Percentiles rank a stretch among this genome's conserved stretches.
These are phyloP conservation scores for Yamadazyma jaroonii DNA, from an alignment of 1,139 yeast species.

Conservation along the genomic window DNA sequence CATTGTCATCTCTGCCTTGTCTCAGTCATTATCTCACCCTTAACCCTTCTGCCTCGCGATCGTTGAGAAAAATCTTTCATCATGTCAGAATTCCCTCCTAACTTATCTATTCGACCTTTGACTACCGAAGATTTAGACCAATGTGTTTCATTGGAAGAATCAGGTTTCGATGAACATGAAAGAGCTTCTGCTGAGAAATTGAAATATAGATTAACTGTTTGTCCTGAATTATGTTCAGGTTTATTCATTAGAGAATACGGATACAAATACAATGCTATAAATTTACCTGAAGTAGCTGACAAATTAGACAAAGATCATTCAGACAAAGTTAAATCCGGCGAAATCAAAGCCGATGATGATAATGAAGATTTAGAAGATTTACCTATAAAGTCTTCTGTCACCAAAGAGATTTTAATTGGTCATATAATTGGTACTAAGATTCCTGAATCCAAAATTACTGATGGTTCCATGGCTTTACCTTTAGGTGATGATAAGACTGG, in stretches of 20 bases:
- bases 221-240: constrained; percentile 92
- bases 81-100: constrained; percentile 46
- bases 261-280: constrained; percentile 41
- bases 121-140: constrained; percentile 65
- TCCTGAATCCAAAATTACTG: constrained; percentile 49
- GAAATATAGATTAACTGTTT: constrained; percentile 66
- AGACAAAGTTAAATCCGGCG: constrained; percentile 23
- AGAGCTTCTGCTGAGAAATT: constrained; percentile 65
- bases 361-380: constrained; percentile 35
- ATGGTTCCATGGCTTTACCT: constrained; percentile 67
- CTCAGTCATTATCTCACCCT: no score
- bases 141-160: constrained; percentile 58
- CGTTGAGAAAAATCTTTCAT: background rate
- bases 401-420: constrained; percentile 71
- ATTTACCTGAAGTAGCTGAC: constrained; percentile 44
- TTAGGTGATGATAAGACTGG: constrained; percentile 47
- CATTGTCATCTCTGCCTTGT: no score
- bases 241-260: constrained; percentile 72
- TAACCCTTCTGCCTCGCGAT: background rate
- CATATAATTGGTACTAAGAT: constrained; percentile 85
- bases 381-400: constrained; percentile 51
- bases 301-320: constrained; percentile 27
- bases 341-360: constrained; percentile 20
- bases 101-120: constrained; percentile 82
- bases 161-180: constrained; percentile 61